These are phyloP conservation scores for Pleurotus giganteus DNA, from an alignment of 768 basidiomycete genomes.

Conservation along the genomic window DNA sequence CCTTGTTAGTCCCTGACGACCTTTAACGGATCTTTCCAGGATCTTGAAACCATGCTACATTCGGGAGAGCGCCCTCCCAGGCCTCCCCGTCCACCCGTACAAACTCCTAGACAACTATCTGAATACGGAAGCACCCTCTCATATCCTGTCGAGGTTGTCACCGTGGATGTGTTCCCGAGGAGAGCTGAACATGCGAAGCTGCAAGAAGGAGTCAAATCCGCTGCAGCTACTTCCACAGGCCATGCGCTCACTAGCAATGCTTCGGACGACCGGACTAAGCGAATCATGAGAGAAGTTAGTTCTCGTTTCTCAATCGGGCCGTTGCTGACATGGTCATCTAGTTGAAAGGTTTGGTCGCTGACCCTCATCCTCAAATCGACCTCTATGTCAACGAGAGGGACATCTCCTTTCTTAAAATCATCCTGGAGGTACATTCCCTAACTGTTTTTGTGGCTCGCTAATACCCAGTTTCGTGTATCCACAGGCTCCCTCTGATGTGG, in stretches of 20 bases:
- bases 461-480: background rate
- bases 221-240: constrained; percentile 5
- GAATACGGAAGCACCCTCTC: constrained; percentile 10
- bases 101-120: background rate
- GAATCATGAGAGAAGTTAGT: constrained; percentile 26
- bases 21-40: constrained; percentile 14
- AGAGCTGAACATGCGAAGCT: constrained; percentile 21
- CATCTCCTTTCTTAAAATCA: constrained; percentile 27
- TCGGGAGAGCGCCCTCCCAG: constrained; percentile 22
- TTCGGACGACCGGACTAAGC: constrained; percentile 20
- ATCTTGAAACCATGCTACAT: constrained; percentile 27
- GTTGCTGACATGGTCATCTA: constrained; percentile 1
- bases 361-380: constrained; percentile 25
- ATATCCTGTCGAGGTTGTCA: constrained; percentile 21
- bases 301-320: background rate
- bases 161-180: constrained; percentile 22
- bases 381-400: constrained; percentile 23
- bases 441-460: background rate
- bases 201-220: constrained; percentile 17
- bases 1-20: background rate
- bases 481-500: constrained; percentile 23
- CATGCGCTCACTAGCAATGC: background rate
- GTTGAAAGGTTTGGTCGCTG: constrained; percentile 19
- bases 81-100: constrained; percentile 7
- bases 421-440: constrained; percentile 19